phyloP scores from a whole-genome alignment of 1,284 basidiomycete species.

The Fomitopsis schrenkii region DNA sequence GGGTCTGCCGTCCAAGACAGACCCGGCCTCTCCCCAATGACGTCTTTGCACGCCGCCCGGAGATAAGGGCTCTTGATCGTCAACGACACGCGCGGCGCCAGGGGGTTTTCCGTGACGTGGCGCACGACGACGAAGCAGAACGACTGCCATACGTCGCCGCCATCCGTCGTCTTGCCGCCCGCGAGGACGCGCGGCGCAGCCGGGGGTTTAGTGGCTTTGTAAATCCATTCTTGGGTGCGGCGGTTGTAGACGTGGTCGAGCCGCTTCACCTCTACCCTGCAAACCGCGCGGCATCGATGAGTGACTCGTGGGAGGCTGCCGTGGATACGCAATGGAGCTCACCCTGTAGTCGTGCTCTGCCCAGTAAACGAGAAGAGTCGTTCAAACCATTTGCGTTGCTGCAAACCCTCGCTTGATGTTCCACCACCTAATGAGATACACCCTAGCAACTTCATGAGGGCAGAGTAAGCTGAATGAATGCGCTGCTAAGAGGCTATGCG shows the following conservation, averaged over 20 bases:
- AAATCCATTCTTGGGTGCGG: slow-evolving; percentile 53
- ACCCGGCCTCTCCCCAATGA: slow-evolving; percentile 47
- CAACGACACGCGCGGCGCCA: slow-evolving; percentile 42
- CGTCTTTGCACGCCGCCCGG: slow-evolving; percentile 48
- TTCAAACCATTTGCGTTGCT: no score
- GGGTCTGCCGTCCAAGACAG: slow-evolving; percentile 54
- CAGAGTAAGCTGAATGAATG: no score
- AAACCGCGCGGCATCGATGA: no score
- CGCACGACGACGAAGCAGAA: slow-evolving; percentile 53
- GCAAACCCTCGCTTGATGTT: no score
- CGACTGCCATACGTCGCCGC: slow-evolving; percentile 49
- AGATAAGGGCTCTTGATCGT: slow-evolving; percentile 57
- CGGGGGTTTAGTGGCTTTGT: slow-evolving; percentile 49
- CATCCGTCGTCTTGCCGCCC: slow-evolving; percentile 17
- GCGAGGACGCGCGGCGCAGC: slow-evolving; percentile 41
- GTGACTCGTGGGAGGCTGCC: no score
- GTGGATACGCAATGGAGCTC: no score
- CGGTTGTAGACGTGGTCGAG: slow-evolving; percentile 53
- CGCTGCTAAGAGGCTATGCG: no score
- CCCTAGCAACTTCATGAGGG: no score
- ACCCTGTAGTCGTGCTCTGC: no score
- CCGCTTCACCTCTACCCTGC: slow-evolving; percentile 35
- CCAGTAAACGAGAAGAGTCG: no score
- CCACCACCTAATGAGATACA: no score
- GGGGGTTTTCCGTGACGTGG: slow-evolving; percentile 32